These are phyloP conservation scores for Leishmania lainsoni DNA, from an alignment of 208 protist genomes.

Conservation along the genomic window DNA sequence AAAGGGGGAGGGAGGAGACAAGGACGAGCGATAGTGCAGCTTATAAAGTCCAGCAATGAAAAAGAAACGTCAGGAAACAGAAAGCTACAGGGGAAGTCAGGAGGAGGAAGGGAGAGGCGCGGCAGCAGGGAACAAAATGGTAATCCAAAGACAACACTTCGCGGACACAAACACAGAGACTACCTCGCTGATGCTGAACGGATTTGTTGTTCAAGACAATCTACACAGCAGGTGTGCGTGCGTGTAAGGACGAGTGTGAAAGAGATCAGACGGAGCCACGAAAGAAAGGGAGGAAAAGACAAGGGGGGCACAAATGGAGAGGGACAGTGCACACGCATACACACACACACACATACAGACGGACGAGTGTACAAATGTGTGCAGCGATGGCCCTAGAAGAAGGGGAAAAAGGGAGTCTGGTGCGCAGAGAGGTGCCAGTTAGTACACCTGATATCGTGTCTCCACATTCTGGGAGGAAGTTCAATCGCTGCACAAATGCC, in stretches of 20 bases:
- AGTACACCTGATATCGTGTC: background rate
- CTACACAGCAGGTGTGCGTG: background rate
- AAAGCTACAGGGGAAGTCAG: too few species aligned
- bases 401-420: background rate
- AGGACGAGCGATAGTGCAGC: background rate
- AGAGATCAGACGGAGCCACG: background rate
- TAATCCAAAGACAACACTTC: background rate
- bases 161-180: background rate
- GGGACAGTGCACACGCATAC: background rate
- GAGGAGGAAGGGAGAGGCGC: too few species aligned
- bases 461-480: background rate
- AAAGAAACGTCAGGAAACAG: background rate
- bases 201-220: background rate
- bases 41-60: background rate
- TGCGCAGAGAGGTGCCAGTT: background rate
- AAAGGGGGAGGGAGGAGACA: background rate
- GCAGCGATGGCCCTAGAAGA: background rate
- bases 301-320: background rate
- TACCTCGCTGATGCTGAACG: background rate
- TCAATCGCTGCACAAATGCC: background rate
- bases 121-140: too few species aligned
- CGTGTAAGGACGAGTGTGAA: background rate
- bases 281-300: background rate
- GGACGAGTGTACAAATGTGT: background rate
- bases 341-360: background rate